These are phyloP conservation scores for Kingdonia uniflora DNA, from an alignment of 164 flowering plant species.

Conservation along the genomic window DNA sequence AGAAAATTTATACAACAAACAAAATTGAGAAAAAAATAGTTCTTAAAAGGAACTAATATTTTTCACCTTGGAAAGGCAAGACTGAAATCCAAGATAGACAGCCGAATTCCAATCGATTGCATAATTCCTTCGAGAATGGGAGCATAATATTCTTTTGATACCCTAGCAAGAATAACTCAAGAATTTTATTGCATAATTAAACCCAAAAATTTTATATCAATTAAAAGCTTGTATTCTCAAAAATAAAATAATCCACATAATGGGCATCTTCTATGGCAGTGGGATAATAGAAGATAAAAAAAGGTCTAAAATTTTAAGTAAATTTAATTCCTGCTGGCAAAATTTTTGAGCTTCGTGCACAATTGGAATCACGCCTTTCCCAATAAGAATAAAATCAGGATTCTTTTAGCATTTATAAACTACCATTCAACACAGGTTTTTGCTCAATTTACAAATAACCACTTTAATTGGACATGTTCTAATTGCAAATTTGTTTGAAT, in stretches of 20 bases:
- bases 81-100: constrained; percentile 81
- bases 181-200: neutral
- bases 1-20: neutral
- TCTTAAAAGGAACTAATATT: neutral
- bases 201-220: neutral
- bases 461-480: too few relatives aligned
- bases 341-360: too few relatives aligned
- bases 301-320: too few relatives aligned
- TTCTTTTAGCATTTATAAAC: too few relatives aligned
- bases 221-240: neutral
- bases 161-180: constrained; percentile 41
- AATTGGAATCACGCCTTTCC: too few relatives aligned
- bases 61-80: constrained; percentile 76
- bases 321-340: too few relatives aligned
- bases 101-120: constrained; percentile 83
- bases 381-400: too few relatives aligned
- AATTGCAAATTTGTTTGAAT: too few relatives aligned
- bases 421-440: too few relatives aligned
- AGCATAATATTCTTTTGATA: constrained; percentile 82
- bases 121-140: constrained; percentile 99
- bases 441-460: too few relatives aligned
- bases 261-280: neutral
- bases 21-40: neutral
- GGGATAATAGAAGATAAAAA: too few relatives aligned
- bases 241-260: neutral